Base-by-base conservation (phyloP, 1,139 yeast genomes). In the Candida dubliniensis region DNA sequence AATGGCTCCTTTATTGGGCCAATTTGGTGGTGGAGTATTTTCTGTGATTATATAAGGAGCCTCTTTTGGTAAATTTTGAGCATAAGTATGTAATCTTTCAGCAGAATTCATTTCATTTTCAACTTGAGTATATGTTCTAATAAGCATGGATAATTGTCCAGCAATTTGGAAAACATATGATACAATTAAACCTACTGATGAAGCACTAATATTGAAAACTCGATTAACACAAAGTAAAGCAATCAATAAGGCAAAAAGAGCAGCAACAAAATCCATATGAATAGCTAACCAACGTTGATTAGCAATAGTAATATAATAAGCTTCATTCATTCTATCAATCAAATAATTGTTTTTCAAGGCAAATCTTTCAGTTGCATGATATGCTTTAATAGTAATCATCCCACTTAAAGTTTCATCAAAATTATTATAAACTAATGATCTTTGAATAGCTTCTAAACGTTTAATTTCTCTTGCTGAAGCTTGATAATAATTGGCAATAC, bases 41-140 rank as follows among this genome's bases (percentile, higher is more conserved):
- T 77, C 87, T 0, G 77, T 69, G 41, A 76, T 79, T 30, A 64
- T 66, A 60, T 80, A 59, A 34, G 72, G 61, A 6, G 67, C 69
- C 53, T 73, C 77, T 49, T 67, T 67, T 1, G 73, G 74, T 42
- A 73, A 57, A 30, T 58, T 44, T 37, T 57, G 72, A 0, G 93
- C 95, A 64, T 88, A 87, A 46, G 83, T 77, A 51, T 81, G 75
- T 49, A 90, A 66, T 60, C 96, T 77, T 65, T 89, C 96, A 8
- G 84, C 93, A 9, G 95, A 81, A 57, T 86, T 87, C 89, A 88
- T 78, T 60, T 85, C 86, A 63, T 86, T 88, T 60, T 88, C 96
- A 26, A 86, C 78, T 57, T 84, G 86, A 1, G 96, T 87, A 48
- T 71, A 65, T 8, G 85, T 70, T 57, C 82, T 67, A 46, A 81